Base-by-base conservation (phyloP, 2,329 filamentous ascomycete genomes). In the Aspergillus sp. region DNA sequence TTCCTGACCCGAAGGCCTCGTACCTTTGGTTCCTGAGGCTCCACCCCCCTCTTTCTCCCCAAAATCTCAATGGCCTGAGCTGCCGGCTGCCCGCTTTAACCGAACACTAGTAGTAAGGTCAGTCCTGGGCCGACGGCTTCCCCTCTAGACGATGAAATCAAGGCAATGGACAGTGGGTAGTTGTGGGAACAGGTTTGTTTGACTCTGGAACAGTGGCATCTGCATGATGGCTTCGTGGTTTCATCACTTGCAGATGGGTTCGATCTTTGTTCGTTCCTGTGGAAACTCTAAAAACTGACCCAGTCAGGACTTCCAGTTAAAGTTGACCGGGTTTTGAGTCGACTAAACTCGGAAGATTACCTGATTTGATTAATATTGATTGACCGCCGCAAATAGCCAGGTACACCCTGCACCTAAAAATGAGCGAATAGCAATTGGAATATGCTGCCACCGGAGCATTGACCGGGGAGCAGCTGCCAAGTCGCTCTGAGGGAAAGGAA, bases 11-110 rank as follows among this genome's bases (percentile, higher is more conserved):
- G 57, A 41, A 54, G 38, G 38, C 39, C 38, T 44, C 44, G 38
- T 55, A 51, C 49, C 60, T 49, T 55, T 62, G 55, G 56, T 59
- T 63, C 59, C 57, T 62, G 62, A 60, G 59, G 54, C 54, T 54
- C 49, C 58, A 54, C 59, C 23, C 25, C 39, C 53, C 53, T 55
- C 36, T 8, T 32, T 25, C 17, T 11, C 41, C 39, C 17, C 39
- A 42, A 42, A 36, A 21, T 17, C 52, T n/a, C 39, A 60, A 55
- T 63, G 61, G 61, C 58, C 58, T 63, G 57, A 60, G 57, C 54
- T 57, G 57, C 52, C 60, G 53, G 53, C n/a, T 47, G 53, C 39
- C 53, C 57, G 57, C 60, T 52, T 54, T 59, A 60, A 51, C 61
- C 61, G 54, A 63, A 41, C 36, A 27, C 17, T 44, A 44, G 17